Base-by-base conservation (phyloP, 1,284 basidiomycete genomes). In the Malassezia psittaci region DNA sequence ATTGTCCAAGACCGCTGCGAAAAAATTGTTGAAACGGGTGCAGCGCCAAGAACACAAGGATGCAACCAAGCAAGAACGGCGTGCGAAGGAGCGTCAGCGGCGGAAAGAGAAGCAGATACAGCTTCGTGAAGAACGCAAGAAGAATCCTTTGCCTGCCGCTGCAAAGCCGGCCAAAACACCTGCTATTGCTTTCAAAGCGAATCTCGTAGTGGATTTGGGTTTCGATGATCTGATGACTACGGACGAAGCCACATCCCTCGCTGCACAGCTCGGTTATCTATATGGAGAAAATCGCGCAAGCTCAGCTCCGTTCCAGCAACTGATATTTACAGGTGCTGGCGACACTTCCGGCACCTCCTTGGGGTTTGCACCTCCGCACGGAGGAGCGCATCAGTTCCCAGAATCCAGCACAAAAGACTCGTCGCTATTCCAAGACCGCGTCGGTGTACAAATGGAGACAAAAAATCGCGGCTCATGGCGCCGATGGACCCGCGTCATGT, bases 201-300 rank as follows among this genome's bases (percentile, higher is more conserved):
- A 81, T 35, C 80, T 98, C 2, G 82, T 94, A 18, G 77, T 98
- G 29, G 94, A 99, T 77, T 79, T 94, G 7, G 89, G 85, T 2
- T 99, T 98, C 72, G 94, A 99, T 75, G 83, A 90, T 45, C 80
- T 86, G 76, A 98, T 98, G 94, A 83, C 78, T 46, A 89, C 90
- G 52, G 90, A 90, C 88, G 94, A 98, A 79, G 81, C 93, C 59
- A 82, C 79, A 59, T 94, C 89, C 16, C 81, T 98, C 71, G 83
- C 82, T 45, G 85, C 86, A 37, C 94, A 98, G 76, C 78, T 96
- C 51, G 84, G 84, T 34, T 94, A 87, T 72, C 83, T 87, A 35
- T 96, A 96, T 76, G 85, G 86, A 62, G 81, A 83, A 43, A 93
- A 96, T 75, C 83, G 87, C 49, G 80, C 81, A 45, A 82, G 88